Evolutionary conservation across 805 yeast species (phyloP).

Genomic region (Candida stauntonica): DNA sequence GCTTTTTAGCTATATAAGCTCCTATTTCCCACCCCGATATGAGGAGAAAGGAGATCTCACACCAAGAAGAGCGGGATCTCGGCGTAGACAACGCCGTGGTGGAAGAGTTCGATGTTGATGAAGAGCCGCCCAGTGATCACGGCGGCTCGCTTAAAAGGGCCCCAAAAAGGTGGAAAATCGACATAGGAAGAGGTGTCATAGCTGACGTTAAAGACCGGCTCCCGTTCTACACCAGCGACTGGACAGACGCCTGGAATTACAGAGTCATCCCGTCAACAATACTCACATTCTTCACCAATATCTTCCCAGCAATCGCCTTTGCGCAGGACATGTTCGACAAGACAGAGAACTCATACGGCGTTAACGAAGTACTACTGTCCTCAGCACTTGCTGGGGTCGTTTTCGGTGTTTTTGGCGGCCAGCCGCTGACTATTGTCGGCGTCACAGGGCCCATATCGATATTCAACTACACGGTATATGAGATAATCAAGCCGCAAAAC

Average conservation of each 20-base stretch:
- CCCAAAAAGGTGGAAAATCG: no score
- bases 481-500: slow-evolving; percentile 50
- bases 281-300: slow-evolving; percentile 82
- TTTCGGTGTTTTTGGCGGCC: slow-evolving; percentile 83
- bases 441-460: slow-evolving; percentile 95
- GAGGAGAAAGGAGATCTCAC: not conserved
- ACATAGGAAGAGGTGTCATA: slow-evolving; percentile 32
- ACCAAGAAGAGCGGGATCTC: not conserved
- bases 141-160: no score
- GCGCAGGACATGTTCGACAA: slow-evolving; percentile 97
- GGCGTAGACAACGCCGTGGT: not conserved
- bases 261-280: slow-evolving; percentile 82
- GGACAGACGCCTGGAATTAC: slow-evolving; percentile 79
- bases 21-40: no score
- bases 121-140: no score
- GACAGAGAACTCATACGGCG: slow-evolving; percentile 82
- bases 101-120: no score
- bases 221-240: slow-evolving; percentile 74
- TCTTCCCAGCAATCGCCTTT: slow-evolving; percentile 91
- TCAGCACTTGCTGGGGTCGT: slow-evolving; percentile 87
- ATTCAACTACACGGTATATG: slow-evolving; percentile 86
- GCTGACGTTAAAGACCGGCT: slow-evolving; percentile 33
- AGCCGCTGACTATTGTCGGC: slow-evolving; percentile 92
- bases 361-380: slow-evolving; percentile 80
- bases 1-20: no score